These are phyloP conservation scores for Ensete glaucum DNA, from an alignment of 176 grass and related monocot genomes.

Conservation along the genomic window DNA sequence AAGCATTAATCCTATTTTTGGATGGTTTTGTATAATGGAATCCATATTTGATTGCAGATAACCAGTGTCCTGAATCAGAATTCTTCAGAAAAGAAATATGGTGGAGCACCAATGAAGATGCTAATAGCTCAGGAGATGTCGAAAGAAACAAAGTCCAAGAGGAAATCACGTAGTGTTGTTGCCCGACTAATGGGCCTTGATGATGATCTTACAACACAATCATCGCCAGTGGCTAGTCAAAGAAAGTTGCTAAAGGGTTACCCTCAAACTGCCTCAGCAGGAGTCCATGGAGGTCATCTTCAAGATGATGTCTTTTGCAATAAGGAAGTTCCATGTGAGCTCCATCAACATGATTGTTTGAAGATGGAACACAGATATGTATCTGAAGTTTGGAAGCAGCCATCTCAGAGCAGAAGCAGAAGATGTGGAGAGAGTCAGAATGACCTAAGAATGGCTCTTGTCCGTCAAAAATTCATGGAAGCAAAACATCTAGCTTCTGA, in stretches of 20 bases:
- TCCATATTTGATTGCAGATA: conserved; percentile 17
- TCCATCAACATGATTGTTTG: conserved; percentile 27
- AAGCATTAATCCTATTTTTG: conserved; percentile 6
- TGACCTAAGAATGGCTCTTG: conserved; percentile 47
- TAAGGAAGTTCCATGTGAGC: conserved; percentile 19
- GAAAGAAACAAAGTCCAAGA: conserved; percentile 45
- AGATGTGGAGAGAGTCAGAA: conserved; percentile 32
- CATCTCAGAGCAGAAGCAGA: conserved; percentile 23
- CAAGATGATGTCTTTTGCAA: conserved; percentile 15
- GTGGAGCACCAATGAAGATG: conserved; percentile 46
- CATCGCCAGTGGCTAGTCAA: conserved; percentile 28
- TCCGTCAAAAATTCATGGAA: conserved; percentile 77
- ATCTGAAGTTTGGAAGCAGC: conserved; percentile 55
- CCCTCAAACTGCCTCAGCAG: conserved; percentile 17
- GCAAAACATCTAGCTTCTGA: conserved; percentile 67
- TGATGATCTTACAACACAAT: conserved; percentile 48
- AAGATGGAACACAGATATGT: conserved; percentile 63
- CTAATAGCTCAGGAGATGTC: conserved; percentile 52
- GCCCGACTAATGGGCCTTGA: conserved; percentile 96
- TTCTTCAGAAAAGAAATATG: conserved; percentile 45
- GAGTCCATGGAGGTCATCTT: conserved; percentile 15
- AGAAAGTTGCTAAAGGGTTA: conserved; percentile 19
- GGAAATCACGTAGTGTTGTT: conserved; percentile 59
- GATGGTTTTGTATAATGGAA: conserved; percentile 1
- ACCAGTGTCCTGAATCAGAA: conserved; percentile 11